Percentiles rank a stretch among this genome's conserved stretches.
These are phyloP conservation scores for Penicillium janthinellum DNA, from an alignment of 2,329 filamentous ascomycete species.

Conservation along the genomic window DNA sequence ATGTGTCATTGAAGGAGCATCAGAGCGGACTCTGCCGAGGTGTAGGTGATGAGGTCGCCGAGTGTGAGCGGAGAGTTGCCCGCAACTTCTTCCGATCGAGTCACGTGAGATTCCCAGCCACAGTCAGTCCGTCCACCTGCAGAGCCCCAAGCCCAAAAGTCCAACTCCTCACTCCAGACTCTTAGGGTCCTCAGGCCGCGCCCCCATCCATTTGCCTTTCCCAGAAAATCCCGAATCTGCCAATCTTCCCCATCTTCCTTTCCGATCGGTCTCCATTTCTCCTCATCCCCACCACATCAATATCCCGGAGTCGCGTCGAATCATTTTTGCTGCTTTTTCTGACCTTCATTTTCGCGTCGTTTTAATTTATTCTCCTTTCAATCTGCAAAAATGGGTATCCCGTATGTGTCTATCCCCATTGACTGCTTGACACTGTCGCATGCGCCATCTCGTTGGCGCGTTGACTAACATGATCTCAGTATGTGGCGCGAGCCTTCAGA, in stretches of 20 bases:
- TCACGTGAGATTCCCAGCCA: slow-evolving; percentile 1
- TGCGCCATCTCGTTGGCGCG: slow-evolving; percentile 18
- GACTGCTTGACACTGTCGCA: slow-evolving; percentile 11
- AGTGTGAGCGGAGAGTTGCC: background rate
- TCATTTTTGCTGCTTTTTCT: slow-evolving; percentile 13
- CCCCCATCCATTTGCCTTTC: background rate
- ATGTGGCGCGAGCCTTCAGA: slow-evolving; percentile 59
- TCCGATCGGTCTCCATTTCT: slow-evolving; percentile 26
- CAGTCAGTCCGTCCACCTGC: too few species aligned
- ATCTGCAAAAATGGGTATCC: slow-evolving; percentile 41
- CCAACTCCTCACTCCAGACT: too few species aligned
- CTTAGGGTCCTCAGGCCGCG: background rate
- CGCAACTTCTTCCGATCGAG: background rate
- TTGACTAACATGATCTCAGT: slow-evolving; percentile 38
- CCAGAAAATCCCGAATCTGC: background rate
- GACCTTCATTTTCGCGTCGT: slow-evolving; percentile 7
- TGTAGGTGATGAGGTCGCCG: background rate
- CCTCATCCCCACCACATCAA: slow-evolving; percentile 15
- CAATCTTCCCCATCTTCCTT: slow-evolving; percentile 22
- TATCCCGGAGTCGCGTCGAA: slow-evolving; percentile 10
- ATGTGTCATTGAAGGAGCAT: background rate
- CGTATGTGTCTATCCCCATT: slow-evolving; percentile 37
- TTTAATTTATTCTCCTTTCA: slow-evolving; percentile 18
- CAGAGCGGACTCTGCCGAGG: background rate
- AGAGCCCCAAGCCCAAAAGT: too few species aligned